These are phyloP conservation scores for Aspergillus vadensis DNA, from an alignment of 2,329 filamentous ascomycete species.

Conservation along the genomic window DNA sequence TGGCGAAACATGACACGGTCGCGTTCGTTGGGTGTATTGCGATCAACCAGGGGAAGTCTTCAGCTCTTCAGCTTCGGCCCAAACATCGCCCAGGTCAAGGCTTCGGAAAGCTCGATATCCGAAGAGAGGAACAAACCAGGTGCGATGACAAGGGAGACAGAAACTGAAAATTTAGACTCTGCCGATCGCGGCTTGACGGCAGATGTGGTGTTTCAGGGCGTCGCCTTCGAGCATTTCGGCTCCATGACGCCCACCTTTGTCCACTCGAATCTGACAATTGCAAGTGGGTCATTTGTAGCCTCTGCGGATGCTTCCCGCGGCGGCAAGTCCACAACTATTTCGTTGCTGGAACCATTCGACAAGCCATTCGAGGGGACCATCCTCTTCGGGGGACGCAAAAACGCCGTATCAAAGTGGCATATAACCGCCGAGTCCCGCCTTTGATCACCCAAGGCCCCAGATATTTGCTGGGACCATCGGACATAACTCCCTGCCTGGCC, in stretches of 20 bases:
- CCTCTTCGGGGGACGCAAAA: slow-evolving; percentile 37
- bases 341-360: slow-evolving; percentile 66
- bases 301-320: slow-evolving; percentile 65
- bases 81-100: slow-evolving; percentile 47
- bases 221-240: slow-evolving; percentile 42
- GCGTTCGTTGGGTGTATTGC: slow-evolving; percentile 64
- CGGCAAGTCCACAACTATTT: slow-evolving; percentile 68
- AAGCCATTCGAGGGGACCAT: slow-evolving; percentile 57
- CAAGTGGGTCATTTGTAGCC: slow-evolving; percentile 44
- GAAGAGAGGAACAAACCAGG: slow-evolving; percentile 22
- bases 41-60: slow-evolving; percentile 58
- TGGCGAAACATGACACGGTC: slow-evolving; percentile 49
- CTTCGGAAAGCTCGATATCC: slow-evolving; percentile 42
- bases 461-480: slow-evolving; percentile 50
- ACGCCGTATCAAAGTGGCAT: slow-evolving; percentile 26
- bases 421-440: slow-evolving; percentile 37
- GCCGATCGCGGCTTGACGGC: background rate
- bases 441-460: slow-evolving; percentile 46
- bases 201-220: slow-evolving; percentile 32
- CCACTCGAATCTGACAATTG: slow-evolving; percentile 36
- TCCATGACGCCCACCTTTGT: slow-evolving; percentile 34
- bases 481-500: slow-evolving; percentile 52
- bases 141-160: background rate
- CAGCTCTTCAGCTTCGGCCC: slow-evolving; percentile 65
- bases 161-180: background rate